Base-by-base conservation (phyloP, 1,284 basidiomycete species). In the Heterobasidion occidentale region DNA sequence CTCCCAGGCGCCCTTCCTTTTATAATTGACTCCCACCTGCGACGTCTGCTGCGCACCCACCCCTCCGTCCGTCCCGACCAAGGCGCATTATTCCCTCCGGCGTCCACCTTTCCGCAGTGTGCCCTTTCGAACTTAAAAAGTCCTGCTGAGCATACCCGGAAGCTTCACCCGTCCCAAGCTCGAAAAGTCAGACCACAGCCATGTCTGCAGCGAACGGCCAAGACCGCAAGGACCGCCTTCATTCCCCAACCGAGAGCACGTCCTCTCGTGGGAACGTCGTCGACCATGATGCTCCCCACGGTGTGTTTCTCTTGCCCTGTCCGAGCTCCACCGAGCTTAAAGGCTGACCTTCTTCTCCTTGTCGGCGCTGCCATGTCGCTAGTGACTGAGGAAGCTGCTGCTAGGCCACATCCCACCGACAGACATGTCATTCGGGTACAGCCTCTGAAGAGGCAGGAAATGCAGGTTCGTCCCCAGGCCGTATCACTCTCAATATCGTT, bases 381-480 rank as follows among this genome's bases (percentile, higher is more conserved):
- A 86, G 85, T 86, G 27, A 87, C 86, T 38, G 82, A 81, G 1
- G 79, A 83, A 1, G 45, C 44, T 35, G 52, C 64, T 11, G 46
- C 60, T 15, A 59, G 58, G 9, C 9, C 46, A 35, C 15, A 46
- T 14, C 19, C 33, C 12, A 54, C 14, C 34, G 3, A 36, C 36
- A 60, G 58, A 52, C 33, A 76, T 68, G 66, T 59, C 61, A 87
- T 92, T 60, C 76, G 74, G 58, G 91, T 94, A 8, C 89, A 94
- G 67, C 91, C 92, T 2, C 74, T 94, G 67, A 89, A 84, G 72
- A 80, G 82, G 58, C 80, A 79, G 52, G 91, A 94, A 73, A 92
- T 93, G 91, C 91, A 93, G 82, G 84, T 86, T 59, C 55, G 74
- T 54, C 38, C 57, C 57, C 50, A 58, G 33, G 49, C 15, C 44